A percentile compares a stretch with the other conserved stretches of the same genome.
These are phyloP conservation scores for Pseudogymnoascus sp. DNA, from an alignment of 2,329 filamentous ascomycete genomes.

Conservation along the genomic window DNA sequence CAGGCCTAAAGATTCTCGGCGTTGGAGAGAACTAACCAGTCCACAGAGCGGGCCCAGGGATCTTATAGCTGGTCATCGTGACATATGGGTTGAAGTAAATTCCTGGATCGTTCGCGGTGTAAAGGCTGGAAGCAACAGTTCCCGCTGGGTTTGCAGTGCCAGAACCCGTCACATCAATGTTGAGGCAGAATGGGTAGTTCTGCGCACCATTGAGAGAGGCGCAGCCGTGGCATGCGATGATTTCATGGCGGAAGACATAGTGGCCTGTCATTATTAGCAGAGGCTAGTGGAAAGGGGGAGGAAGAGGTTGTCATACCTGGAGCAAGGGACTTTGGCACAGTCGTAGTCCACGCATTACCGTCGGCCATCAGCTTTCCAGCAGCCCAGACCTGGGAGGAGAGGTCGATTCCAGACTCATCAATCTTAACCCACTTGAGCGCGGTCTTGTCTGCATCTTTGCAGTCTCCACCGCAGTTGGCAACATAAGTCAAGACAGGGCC, in stretches of 20 bases:
- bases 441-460: conserved; percentile 33
- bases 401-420: conserved; percentile 2
- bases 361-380: neutral
- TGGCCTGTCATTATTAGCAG: conserved; percentile 18
- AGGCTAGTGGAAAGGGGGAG: conserved; percentile 19
- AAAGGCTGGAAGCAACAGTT: conserved; percentile 23
- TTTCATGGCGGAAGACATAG: conserved; percentile 39
- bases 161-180: conserved; percentile 33
- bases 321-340: neutral
- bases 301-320: neutral
- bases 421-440: conserved; percentile 17
- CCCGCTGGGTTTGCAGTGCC: conserved; percentile 23
- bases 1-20: neutral
- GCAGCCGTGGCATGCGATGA: conserved; percentile 36
- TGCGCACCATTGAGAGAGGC: conserved; percentile 33
- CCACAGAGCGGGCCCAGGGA: conserved; percentile 23
- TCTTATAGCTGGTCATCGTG: conserved; percentile 15
- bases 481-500: conserved; percentile 27
- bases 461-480: conserved; percentile 33
- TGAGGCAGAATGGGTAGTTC: conserved; percentile 38
- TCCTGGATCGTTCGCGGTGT: conserved; percentile 25
- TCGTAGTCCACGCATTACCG: neutral
- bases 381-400: conserved; percentile 3
- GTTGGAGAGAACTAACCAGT: conserved; percentile 7
- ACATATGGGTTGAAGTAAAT: conserved; percentile 27